Conservation (phyloP, 192 early-diverging fungal genomes). For the Backusella morwellensis region DNA sequence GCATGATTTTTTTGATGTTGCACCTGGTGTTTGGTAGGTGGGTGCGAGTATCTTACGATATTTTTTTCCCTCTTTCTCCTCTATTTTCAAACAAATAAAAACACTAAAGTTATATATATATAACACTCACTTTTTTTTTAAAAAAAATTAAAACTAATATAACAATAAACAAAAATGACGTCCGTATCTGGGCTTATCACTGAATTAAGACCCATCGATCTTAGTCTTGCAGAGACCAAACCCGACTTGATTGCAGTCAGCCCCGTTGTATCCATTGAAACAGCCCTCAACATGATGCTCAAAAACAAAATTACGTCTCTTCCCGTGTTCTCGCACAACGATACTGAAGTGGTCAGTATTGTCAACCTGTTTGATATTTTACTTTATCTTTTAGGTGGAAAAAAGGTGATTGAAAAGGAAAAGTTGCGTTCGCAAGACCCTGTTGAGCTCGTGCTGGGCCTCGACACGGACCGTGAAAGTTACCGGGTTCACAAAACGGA, state of each 20-base stretch:
- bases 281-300: conserved; percentile 46
- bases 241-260: conserved; percentile 40
- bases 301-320: conserved; percentile 49
- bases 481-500: conserved; percentile 38
- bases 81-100: no score
- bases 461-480: conserved; percentile 43
- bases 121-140: no score
- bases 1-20: no score
- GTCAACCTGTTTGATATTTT: conserved; percentile 56
- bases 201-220: conserved; percentile 17
- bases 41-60: no score
- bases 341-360: conserved; percentile 45
- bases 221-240: conserved; percentile 23
- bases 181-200: conserved; percentile 3
- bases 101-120: background rate
- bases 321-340: conserved; percentile 53
- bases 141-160: no score
- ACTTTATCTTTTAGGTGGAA: conserved; percentile 33
- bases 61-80: no score
- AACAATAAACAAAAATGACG: background rate
- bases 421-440: conserved; percentile 24
- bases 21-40: no score
- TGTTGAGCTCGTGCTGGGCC: conserved; percentile 42
- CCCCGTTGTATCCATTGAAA: conserved; percentile 46
- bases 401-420: conserved; percentile 30